Conservation (phyloP, 495 filamentous ascomycete species). For the Tetracladium marchalianum region DNA sequence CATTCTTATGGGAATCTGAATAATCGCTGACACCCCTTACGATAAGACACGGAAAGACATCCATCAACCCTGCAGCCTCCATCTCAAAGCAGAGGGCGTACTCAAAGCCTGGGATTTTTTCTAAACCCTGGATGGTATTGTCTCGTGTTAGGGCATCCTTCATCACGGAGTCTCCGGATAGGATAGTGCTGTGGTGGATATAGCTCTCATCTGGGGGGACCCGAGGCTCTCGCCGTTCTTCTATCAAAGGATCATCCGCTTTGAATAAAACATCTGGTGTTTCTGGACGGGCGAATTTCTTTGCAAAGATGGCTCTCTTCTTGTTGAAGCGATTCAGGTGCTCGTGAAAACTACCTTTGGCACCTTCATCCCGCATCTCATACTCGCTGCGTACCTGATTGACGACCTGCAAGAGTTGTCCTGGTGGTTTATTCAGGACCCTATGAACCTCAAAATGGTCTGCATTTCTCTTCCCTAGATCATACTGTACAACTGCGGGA, state of each 20-base stretch:
- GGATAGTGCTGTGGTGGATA: constrained; percentile 31
- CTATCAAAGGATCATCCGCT: no score
- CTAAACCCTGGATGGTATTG: constrained; percentile 12
- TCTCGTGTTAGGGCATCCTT: constrained; percentile 25
- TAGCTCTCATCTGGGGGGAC: not conserved
- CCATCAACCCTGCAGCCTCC: constrained; percentile 31
- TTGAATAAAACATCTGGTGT: no score
- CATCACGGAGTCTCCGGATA: constrained; percentile 31
- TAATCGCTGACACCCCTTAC: constrained; percentile 34
- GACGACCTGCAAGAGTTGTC: not conserved
- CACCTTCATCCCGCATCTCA: no score
- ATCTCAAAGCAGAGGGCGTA: constrained; percentile 30
- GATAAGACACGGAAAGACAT: constrained; percentile 24
- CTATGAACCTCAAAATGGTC: not conserved
- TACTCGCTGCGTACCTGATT: no score
- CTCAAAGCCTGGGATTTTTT: constrained; percentile 11
- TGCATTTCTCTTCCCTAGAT: not conserved
- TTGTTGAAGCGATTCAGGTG: no score
- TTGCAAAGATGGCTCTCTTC: no score
- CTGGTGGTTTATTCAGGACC: not conserved
- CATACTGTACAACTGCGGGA: constrained; percentile 1
- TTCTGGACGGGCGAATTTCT: no score
- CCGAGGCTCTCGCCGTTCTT: no score
- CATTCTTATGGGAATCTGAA: constrained; percentile 28
- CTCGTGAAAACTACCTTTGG: no score